Percentiles rank a stretch among this genome's conserved stretches.
Evolutionary conservation across 1,284 basidiomycete species (phyloP).

Genomic region (Ustilago sp.): DNA sequence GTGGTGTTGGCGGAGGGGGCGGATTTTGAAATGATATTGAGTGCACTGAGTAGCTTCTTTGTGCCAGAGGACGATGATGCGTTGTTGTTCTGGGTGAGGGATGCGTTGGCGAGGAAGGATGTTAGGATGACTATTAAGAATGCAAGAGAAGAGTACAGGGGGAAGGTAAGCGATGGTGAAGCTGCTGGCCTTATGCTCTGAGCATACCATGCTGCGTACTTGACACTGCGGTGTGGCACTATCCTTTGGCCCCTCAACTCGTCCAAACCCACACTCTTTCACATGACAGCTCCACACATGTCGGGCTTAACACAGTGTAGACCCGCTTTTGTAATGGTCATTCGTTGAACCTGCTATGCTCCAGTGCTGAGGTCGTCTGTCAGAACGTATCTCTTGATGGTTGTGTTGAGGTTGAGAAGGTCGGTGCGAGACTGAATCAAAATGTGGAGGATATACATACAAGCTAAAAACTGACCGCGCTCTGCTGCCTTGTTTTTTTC

Average conservation of each 20-base stretch:
- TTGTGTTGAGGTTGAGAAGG: not conserved
- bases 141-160: constrained; percentile 36
- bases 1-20: constrained; percentile 25
- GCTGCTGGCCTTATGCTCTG: constrained; percentile 26
- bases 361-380: not conserved
- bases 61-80: constrained; percentile 64
- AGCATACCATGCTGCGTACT: not conserved
- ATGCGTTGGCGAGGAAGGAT: constrained; percentile 39
- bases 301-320: not conserved
- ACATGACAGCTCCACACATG: not conserved
- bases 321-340: not conserved
- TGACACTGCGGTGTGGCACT: no score
- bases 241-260: not conserved
- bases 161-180: constrained; percentile 22
- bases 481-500: constrained; percentile 11
- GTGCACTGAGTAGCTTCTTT: constrained; percentile 56
- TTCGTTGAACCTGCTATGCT: not conserved
- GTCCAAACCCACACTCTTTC: not conserved
- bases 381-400: not conserved
- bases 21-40: constrained; percentile 56
- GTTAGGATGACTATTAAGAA: constrained; percentile 17
- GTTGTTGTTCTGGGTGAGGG: constrained; percentile 59
- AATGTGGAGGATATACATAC: constrained; percentile 1
- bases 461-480: not conserved
- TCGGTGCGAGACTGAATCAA: not conserved